Evolutionary conservation across 257 asterid genomes (phyloP), one percentile per base, ranked within the genome.

Genomic region (Buddleja alternifolia): DNA sequence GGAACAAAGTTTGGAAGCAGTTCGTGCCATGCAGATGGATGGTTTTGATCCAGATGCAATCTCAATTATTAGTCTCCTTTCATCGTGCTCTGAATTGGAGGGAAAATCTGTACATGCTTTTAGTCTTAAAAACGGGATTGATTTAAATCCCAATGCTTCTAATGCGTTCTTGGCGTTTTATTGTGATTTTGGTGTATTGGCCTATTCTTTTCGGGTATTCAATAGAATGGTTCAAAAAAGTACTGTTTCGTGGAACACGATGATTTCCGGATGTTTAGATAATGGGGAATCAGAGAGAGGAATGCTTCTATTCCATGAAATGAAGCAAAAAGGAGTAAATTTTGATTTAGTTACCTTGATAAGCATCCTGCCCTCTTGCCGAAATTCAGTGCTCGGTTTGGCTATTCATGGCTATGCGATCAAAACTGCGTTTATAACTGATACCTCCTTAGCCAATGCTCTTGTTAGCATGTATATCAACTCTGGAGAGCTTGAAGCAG

Each of bases 81-180:
- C 84, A 15, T 79, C 85, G 2, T 88, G 87, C 77, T 83, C 95
- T 21, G 70, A 70, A 21, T 70, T 77, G 70, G 77, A 71, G 37
- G 95, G 95, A 24, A 88, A 83, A 64, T 85, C 95, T 5, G 80
- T 79, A 4, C 92, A 88, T 63, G 83, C 82, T 53, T 85, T 76
- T 71, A 74, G 71, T 60, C 62, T 88, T 14, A 83, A 72, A 75
- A 82, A 48, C 47, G 77, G 75, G 46, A 70, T 83, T 20, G 76
- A 70, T 52, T 60, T 7, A 3, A 82, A 79, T 51, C 73, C 78
- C 65, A 84, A 80, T 6, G 78, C 66, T 34, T 70, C 71, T 16
- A 88, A 85, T 17, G 85, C 95, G 0, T 51, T 87, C 36, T 60
- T 87, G 77, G 79, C 84, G 21, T 81, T 85, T 73, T 87, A 83